These are phyloP conservation scores for Colletotrichum lupini DNA, from an alignment of 2,329 filamentous ascomycete genomes.

Conservation along the genomic window DNA sequence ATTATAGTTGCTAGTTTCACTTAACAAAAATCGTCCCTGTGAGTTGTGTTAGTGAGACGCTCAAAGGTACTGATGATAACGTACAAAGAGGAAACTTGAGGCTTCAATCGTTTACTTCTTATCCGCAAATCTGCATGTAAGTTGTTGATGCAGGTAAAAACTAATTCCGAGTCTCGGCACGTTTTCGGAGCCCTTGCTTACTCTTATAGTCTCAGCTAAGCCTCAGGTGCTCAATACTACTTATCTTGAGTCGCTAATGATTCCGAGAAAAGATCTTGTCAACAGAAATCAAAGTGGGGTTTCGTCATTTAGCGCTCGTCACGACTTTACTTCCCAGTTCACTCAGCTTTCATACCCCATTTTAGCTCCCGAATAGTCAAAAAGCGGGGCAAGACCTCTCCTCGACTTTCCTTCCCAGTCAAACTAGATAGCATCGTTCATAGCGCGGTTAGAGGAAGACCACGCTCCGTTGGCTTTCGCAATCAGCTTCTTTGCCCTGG, in stretches of 20 bases:
- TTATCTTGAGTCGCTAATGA: background rate
- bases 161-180: background rate
- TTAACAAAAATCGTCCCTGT: background rate
- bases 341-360: background rate
- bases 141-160: background rate
- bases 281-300: background rate
- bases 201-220: no score
- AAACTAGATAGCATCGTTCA: no score
- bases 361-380: background rate
- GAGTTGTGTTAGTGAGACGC: background rate
- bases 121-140: background rate
- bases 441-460: no score
- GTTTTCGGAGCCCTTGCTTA: no score
- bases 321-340: conserved; percentile 11
- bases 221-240: background rate
- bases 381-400: background rate
- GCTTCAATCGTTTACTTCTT: background rate
- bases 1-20: no score
- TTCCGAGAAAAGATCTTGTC: background rate
- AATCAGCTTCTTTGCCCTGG: no score
- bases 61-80: background rate
- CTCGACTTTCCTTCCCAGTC: conserved; percentile 24
- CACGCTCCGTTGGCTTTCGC: no score
- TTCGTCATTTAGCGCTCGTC: background rate
- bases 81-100: background rate